Evolutionary conservation across 2,329 filamentous ascomycete genomes (phyloP), one percentile per base, ranked within the genome.

Genomic region (Botrytis squamosa): DNA sequence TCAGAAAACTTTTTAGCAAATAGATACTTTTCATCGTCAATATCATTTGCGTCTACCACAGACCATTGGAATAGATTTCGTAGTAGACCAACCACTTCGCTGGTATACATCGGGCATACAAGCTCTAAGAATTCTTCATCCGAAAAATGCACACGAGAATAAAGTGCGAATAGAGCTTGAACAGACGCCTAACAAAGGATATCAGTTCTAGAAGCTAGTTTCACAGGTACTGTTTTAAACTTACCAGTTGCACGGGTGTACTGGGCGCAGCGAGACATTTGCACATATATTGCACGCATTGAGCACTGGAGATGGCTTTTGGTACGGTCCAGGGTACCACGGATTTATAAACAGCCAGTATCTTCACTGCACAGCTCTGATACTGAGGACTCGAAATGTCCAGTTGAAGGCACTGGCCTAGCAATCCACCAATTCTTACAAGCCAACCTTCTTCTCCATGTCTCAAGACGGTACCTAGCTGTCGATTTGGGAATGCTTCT

Each of bases 1-100:
- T 99, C 96, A 1, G 95, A 94, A 65, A 98, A 89, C 83, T 97
- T 98, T 84, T 98, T 98, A 59, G 93, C 90, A 77, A 98, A 90
- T 72, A 93, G 90, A 81, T 99, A 98, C 81, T 94, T 97, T 80
- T 94, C 91, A 79, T 97, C 94, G 77, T 98, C 93, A 74, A 97
- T 90, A 78, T 97, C 92, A 74, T 93, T 89, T 4, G 93, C 88
- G 76, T 94, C 92, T 62, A 95, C 91, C 18, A 90, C 83, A 7
- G 93, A 93, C 92, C 93, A 96, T 75, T 92, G 89, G 79, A 93
- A 94, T 20, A 97, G 86, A 74, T 90, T 88, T 75, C 88, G 89
- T 77, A 95, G 89, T 12, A 97, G 86, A 55, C 88, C 86, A 60
- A 97, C 88, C 75, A 91, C 92, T 73, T 90, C 86, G n/a, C 86